Base-by-base conservation (phyloP, 2,329 filamentous ascomycete genomes). In the Samsoniella hepiali region DNA sequence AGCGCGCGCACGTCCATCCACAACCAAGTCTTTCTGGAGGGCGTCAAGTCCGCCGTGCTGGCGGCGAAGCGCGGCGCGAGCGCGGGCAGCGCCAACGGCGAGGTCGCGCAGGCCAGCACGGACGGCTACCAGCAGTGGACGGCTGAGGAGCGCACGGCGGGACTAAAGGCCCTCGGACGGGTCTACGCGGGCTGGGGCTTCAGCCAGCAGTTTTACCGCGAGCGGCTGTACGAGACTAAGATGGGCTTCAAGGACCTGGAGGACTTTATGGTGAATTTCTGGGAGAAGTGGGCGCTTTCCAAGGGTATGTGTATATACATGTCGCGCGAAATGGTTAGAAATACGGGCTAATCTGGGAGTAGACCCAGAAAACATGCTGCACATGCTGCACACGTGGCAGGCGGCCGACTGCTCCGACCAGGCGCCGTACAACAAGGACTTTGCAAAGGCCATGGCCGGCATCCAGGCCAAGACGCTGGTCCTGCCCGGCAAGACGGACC, bases 161-260 rank as follows among this genome's bases (percentile, higher is more conserved):
- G 81, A 63, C 71, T 94, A 47, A 92, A 88, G 69, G 90, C 91
- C 0, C 84, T 94, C 63, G 89, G 84, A 0, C 81, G 89, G 51
- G 90, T 87, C 0, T 95, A 95, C 74, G 90, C 91, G 1, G 91
- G 90, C 0, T 95, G 87, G 90, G 91, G 91, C 0, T 90, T 94
- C 69, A 90, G 86, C 58, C 90, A 93, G 69, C 82, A 89, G 0
- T 94, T 93, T 70, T 94, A 94, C 69, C 82, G 91, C 1, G 79
- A 91, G 67, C 87, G 82, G 71, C 65, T 91, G n/a, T 88, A 88
- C 71, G 84, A 90, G 72, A 86, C 74, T 1, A 77, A 72, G 1
- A 80, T 93, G 9, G 88, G 88, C 0, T 91, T 82, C 69, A 86
- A 86, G 67, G 79, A 85, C 62, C 78, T 93, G 2, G 89, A 93